Conservation (phyloP, 352 stramenopile species). For the Globisporangium radiosum region DNA sequence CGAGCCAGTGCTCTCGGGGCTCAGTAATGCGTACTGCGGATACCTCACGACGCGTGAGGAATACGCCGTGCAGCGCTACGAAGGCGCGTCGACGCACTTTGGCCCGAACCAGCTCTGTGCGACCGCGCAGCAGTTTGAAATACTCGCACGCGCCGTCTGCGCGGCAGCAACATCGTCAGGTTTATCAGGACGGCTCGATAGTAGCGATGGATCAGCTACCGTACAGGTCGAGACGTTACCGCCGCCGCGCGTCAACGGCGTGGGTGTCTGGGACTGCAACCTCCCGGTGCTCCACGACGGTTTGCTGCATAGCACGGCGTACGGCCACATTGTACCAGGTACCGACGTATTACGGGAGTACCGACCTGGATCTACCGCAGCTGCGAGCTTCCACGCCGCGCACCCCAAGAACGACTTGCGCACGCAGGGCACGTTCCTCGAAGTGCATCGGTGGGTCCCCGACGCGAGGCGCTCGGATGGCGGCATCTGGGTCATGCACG, state of each 20-base stretch:
- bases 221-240: constrained; percentile 19
- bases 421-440: constrained; percentile 70
- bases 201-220: constrained; percentile 1
- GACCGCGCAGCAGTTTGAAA: constrained; percentile 76
- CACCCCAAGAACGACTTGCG: constrained; percentile 82
- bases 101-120: constrained; percentile 79
- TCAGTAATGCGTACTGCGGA: constrained; percentile 80
- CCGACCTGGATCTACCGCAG: constrained; percentile 37
- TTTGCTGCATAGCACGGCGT: constrained; percentile 29
- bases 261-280: constrained; percentile 70
- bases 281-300: constrained; percentile 69
- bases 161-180: constrained; percentile 1
- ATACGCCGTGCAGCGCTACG: constrained; percentile 82
- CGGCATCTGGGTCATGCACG: constrained; percentile 65
- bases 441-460: constrained; percentile 63
- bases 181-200: too few species aligned
- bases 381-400: constrained; percentile 58
- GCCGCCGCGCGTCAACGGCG: constrained; percentile 48
- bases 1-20: constrained; percentile 59
- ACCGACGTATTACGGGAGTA: constrained; percentile 38
- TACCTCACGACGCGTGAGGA: constrained; percentile 85
- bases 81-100: constrained; percentile 87
- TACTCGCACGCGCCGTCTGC: constrained; percentile 31
- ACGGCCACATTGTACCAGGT: constrained; percentile 46
- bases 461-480: constrained; percentile 25